Base-by-base conservation (phyloP, 768 basidiomycete species). In the Suillus subluteus region DNA sequence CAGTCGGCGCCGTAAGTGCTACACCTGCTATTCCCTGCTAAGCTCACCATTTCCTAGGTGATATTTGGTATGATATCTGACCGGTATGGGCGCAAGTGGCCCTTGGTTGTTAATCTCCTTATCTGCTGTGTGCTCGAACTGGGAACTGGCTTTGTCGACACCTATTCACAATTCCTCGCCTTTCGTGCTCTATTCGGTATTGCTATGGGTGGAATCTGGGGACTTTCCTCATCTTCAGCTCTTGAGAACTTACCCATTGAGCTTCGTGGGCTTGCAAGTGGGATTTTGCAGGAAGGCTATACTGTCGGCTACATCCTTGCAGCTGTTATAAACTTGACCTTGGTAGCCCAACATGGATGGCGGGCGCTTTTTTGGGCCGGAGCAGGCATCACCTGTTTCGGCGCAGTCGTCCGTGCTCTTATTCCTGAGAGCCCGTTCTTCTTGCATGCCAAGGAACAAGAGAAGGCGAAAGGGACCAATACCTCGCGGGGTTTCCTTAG, bases 81-180 rank as follows among this genome's bases (percentile, higher is more conserved):
- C 75, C 87, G 96, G 4, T 97, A 82, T 75, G 96, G 96, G 5
- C 86, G 96, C 37, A 97, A 96, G 83, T 99, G 95, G 95, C 95
- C 95, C 4, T 83, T 96, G 6, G 88, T 97, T 37, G 68, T 72
- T 67, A 96, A 95, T 75, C 82, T 96, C 30, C 50, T 94, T 32
- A 72, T 96, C 59, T 86, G 94, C 68, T 82, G 86, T 15, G 75
- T 84, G 5, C 86, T 98, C 62, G 88, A 95, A 72, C 85, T 98
- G 30, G 92, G 89, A 0, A 88, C 88, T 1, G 90, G 93, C 35
- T 98, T 96, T 78, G 88, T 89, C 50, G 82, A 90, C 21, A 94
- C 89, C 0, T 98, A 87, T 79, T 43, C 67, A 0, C 83, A 90
- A 67, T 99, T 99, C 81, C 86, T 98, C 30, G 95, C 86, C 18